Percentiles rank a stretch among this genome's conserved stretches.
Evolutionary conservation across 129 eudicot species (phyloP).

Genomic region (Flaveria trinervia): DNA sequence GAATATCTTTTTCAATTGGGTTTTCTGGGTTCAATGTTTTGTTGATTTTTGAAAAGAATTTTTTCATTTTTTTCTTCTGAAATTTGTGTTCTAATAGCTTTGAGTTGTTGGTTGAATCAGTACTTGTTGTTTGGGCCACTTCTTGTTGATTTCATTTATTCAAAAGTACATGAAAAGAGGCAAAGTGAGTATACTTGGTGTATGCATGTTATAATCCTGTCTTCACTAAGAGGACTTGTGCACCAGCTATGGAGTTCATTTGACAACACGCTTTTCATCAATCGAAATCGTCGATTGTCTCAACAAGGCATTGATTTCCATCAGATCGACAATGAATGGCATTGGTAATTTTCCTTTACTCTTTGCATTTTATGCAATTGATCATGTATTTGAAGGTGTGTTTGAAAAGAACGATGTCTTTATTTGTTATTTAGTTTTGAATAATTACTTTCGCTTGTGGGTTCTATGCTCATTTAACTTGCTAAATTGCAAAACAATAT

Average conservation of each 20-base stretch:
- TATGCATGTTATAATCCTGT: slow-evolving; percentile 57
- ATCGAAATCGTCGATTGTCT: slow-evolving; percentile 52
- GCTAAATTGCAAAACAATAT: too few species aligned
- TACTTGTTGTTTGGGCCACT: slow-evolving; percentile 67
- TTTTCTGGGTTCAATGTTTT: background rate
- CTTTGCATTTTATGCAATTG: background rate
- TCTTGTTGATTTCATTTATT: slow-evolving; percentile 48
- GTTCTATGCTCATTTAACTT: too few species aligned
- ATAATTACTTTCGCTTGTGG: background rate
- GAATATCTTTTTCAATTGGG: background rate
- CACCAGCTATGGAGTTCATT: slow-evolving; percentile 67
- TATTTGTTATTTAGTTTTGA: background rate
- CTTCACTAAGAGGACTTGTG: slow-evolving; percentile 57
- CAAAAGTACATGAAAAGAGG: slow-evolving; percentile 41
- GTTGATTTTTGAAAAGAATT: slow-evolving; percentile 5
- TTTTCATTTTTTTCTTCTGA: background rate
- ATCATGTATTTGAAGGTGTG: background rate
- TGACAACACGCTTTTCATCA: slow-evolving; percentile 48
- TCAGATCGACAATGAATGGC: slow-evolving; percentile 87
- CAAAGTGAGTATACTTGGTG: slow-evolving; percentile 44
- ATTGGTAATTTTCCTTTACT: slow-evolving; percentile 53
- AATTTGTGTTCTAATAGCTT: background rate
- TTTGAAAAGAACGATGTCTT: background rate
- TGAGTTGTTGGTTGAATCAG: slow-evolving; percentile 39
- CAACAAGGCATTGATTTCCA: slow-evolving; percentile 52